A percentile compares a stretch with the other conserved stretches of the same genome.
phyloP scores from a whole-genome alignment of 2,329 filamentous ascomycete genomes.

The Eutypa lata region DNA sequence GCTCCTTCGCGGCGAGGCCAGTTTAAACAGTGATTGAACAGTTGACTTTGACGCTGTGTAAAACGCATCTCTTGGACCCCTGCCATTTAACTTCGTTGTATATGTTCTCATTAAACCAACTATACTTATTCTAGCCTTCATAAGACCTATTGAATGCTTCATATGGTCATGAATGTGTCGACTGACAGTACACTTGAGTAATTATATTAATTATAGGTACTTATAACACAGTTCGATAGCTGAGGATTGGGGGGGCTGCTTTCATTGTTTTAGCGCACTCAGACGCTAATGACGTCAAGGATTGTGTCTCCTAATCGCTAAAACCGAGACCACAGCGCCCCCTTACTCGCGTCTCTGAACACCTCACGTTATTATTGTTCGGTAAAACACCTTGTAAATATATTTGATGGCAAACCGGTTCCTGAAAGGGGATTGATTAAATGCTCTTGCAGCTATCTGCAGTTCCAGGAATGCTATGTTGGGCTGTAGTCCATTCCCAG shows the following conservation, averaged over 20 bases:
- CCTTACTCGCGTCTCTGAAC: background rate
- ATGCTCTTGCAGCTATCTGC: too few species aligned
- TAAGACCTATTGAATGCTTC: background rate
- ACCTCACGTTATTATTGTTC: too few species aligned
- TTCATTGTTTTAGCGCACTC: background rate
- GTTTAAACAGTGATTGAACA: too few species aligned
- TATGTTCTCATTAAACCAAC: too few species aligned
- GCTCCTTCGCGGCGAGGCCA: too few species aligned
- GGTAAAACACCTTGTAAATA: background rate
- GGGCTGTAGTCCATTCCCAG: too few species aligned
- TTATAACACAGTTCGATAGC: too few species aligned
- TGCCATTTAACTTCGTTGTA: background rate
- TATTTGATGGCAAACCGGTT: too few species aligned
- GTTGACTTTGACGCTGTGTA: background rate
- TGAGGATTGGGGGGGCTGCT: background rate
- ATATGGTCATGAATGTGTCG: background rate
- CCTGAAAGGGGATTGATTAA: too few species aligned
- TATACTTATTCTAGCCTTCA: background rate
- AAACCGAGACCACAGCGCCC: background rate
- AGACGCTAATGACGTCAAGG: constrained; percentile 15
- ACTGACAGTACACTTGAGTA: background rate
- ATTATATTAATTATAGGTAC: too few species aligned
- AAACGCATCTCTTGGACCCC: background rate
- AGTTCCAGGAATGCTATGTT: too few species aligned
- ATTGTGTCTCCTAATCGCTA: background rate